Evolutionary conservation across 768 basidiomycete genomes (phyloP).

Genomic region (Termitomyces sp.): DNA sequence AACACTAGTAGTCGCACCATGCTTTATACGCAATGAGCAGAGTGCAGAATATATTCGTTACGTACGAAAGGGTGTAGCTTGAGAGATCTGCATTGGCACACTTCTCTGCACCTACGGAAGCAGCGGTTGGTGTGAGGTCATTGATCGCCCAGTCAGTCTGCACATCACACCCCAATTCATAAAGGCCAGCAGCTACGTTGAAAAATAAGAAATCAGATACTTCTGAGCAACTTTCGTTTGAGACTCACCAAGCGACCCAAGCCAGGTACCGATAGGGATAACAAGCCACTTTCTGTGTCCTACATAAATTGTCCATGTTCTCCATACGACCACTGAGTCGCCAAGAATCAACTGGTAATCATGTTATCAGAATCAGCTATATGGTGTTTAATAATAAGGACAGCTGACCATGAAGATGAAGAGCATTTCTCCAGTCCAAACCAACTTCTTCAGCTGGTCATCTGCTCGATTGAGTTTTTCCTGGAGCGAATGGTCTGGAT

Average conservation of each 20-base stretch:
- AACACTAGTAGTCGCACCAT: conserved; percentile 14
- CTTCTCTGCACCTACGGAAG: conserved; percentile 19
- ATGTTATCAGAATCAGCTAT: background rate
- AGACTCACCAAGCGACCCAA: conserved; percentile 23
- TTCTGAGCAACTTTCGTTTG: background rate
- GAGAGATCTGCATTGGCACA: conserved; percentile 24
- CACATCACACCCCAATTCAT: conserved; percentile 26
- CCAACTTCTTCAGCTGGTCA: conserved; percentile 17
- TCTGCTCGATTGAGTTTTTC: conserved; percentile 19
- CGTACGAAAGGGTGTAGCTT: conserved; percentile 27
- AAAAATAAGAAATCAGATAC: background rate
- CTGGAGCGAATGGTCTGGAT: conserved; percentile 16
- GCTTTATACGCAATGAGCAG: conserved; percentile 23
- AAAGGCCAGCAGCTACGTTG: conserved; percentile 22
- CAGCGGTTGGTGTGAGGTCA: conserved; percentile 19
- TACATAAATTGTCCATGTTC: conserved; percentile 23
- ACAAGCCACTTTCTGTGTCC: conserved; percentile 15
- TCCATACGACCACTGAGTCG: conserved; percentile 28
- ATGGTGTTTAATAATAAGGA: no score
- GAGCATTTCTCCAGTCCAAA: conserved; percentile 28
- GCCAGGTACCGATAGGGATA: conserved; percentile 21
- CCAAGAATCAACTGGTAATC: conserved; percentile 21
- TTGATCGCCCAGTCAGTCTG: conserved; percentile 22
- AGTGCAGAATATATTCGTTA: conserved; percentile 27
- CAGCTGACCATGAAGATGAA: conserved; percentile 25